Evolutionary conservation across 192 early-diverging fungal species (phyloP).

Genomic region (Spinellus fusiger): DNA sequence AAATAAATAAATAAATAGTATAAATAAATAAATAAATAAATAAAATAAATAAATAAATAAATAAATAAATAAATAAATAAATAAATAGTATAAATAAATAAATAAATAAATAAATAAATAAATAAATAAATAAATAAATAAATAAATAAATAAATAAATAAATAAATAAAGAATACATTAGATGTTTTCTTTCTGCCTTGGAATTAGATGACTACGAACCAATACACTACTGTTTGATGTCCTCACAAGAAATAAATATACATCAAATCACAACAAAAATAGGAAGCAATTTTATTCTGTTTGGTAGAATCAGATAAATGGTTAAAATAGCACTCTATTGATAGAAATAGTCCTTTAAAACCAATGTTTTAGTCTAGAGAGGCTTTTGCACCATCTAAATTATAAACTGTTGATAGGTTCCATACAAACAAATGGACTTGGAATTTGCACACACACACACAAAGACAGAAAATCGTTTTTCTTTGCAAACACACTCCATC

Average conservation of each 20-base stretch:
- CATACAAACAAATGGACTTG: too few relatives aligned
- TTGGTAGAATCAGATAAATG: neutral
- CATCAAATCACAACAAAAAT: neutral
- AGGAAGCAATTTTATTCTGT: neutral
- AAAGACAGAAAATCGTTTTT: neutral
- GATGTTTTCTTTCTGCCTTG: neutral
- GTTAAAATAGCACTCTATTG: neutral
- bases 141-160: conserved; percentile 1
- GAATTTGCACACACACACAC: too few relatives aligned
- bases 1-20: too few relatives aligned
- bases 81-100: neutral
- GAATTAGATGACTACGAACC: too few relatives aligned
- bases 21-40: neutral
- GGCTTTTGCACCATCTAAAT: too few relatives aligned
- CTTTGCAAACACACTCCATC: neutral
- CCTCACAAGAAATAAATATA: neutral
- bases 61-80: neutral
- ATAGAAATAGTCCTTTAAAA: neutral
- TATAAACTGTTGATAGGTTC: too few relatives aligned
- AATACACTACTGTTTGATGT: neutral
- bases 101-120: neutral
- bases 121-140: neutral
- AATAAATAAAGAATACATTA: neutral
- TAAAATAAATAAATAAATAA: neutral
- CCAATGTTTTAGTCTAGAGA: too few relatives aligned